phyloP scores from a whole-genome alignment of 2,329 filamentous ascomycete genomes.

The Fusarium aywerte region DNA sequence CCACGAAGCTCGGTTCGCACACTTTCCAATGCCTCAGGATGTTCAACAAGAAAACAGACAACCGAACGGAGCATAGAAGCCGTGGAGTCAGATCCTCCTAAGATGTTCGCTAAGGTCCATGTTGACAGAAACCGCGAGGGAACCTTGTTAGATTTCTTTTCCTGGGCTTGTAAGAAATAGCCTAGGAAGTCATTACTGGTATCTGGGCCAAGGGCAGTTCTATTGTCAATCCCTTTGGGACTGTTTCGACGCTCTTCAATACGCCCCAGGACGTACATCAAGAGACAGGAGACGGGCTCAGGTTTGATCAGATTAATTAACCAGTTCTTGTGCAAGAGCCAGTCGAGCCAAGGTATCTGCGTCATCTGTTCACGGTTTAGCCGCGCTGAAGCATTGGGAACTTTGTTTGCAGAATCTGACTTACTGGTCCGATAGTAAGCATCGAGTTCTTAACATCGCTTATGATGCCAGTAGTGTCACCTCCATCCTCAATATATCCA shows the following conservation, averaged over 20 bases:
- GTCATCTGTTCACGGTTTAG: too few species aligned
- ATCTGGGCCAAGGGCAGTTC: too few species aligned
- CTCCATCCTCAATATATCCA: neutral
- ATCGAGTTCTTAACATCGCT: neutral
- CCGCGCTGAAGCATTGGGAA: too few species aligned
- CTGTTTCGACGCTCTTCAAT: neutral
- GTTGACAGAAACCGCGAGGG: neutral
- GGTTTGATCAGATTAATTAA: neutral
- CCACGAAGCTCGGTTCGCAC: too few species aligned
- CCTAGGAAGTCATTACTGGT: neutral
- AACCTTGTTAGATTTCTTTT: neutral
- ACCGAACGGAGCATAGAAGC: neutral
- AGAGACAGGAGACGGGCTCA: neutral
- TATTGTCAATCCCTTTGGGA: too few species aligned
- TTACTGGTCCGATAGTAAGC: neutral
- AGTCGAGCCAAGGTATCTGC: neutral
- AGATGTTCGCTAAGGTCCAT: neutral
- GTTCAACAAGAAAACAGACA: neutral
- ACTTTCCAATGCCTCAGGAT: neutral
- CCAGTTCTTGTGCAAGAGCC: neutral
- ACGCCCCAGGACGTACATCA: neutral
- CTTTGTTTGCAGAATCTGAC: too few species aligned
- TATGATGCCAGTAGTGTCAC: neutral
- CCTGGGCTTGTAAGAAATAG: neutral
- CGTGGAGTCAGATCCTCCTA: neutral